A percentile compares a stretch with the other conserved stretches of the same genome.
Conservation (phyloP, 805 yeast species). For the Metschnikowia hibisci region DNA sequence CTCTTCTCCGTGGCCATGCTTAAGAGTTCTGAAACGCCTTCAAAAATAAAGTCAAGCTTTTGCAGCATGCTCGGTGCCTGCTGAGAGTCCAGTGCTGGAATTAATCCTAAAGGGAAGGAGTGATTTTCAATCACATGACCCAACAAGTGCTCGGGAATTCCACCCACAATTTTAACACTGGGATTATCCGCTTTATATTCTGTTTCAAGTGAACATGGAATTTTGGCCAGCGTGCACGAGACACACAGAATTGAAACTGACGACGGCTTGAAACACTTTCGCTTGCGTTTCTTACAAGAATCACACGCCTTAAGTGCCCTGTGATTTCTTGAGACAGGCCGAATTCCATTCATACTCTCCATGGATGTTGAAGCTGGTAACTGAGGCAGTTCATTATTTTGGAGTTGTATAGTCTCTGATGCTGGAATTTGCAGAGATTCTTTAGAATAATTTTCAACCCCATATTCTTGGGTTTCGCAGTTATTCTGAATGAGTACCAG, state of each 20-base stretch:
- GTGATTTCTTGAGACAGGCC: slow-evolving; percentile 5
- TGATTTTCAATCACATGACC: slow-evolving; percentile 6
- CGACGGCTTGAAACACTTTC: slow-evolving; percentile 58
- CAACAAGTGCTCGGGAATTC: slow-evolving; percentile 16
- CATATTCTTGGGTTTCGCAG: too few relatives aligned
- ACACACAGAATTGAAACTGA: slow-evolving; percentile 47
- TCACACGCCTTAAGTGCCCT: slow-evolving; percentile 54
- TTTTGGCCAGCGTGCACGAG: slow-evolving; percentile 52
- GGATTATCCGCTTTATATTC: slow-evolving; percentile 15
- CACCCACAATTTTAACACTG: slow-evolving; percentile 14
- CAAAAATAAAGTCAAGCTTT: slow-evolving; percentile 31
- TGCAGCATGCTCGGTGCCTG: not conserved
- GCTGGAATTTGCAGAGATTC: too few relatives aligned
- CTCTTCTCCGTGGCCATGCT: not conserved
- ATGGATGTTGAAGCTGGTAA: too few relatives aligned
- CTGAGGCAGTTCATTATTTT: too few relatives aligned
- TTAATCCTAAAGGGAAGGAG: slow-evolving; percentile 9
- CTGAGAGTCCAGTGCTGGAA: slow-evolving; percentile 5
- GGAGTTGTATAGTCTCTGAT: too few relatives aligned
- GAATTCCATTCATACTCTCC: not conserved
- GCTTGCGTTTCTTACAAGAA: slow-evolving; percentile 52
- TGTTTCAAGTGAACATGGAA: slow-evolving; percentile 48
- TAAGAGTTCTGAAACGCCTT: slow-evolving; percentile 35
- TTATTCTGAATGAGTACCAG: not conserved
- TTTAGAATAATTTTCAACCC: too few relatives aligned